Evolutionary conservation across 495 filamentous ascomycete species (phyloP).

Genomic region (Penicillium paradoxum): DNA sequence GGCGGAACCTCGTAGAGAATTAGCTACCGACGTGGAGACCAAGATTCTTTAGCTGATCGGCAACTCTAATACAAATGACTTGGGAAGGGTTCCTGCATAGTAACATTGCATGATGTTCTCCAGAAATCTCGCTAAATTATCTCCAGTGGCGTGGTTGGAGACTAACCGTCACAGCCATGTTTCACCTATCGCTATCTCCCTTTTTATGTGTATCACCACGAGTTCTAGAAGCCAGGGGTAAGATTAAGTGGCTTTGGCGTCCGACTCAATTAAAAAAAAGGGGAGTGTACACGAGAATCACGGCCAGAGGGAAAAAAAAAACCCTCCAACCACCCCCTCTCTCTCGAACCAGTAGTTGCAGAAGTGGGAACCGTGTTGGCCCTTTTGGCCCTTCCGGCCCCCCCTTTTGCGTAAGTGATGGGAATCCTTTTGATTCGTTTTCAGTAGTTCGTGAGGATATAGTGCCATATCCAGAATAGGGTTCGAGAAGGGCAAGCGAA

Average conservation of each 20-base stretch:
- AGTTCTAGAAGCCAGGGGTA: not conserved
- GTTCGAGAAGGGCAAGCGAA: not conserved
- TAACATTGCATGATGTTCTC: not conserved
- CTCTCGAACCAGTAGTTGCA: constrained; percentile 4
- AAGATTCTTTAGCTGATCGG: constrained; percentile 20
- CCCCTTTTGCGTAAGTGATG: not conserved
- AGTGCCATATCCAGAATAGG: not conserved
- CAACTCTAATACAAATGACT: constrained; percentile 20
- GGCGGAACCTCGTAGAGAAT: not conserved
- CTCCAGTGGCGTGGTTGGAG: constrained; percentile 11
- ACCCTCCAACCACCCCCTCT: too few relatives aligned
- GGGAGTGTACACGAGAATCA: not conserved
- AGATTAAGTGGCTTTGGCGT: constrained; percentile 6
- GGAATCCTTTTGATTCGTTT: constrained; percentile 1
- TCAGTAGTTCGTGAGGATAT: constrained; percentile 1
- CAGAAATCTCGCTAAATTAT: constrained; percentile 1
- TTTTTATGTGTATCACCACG: not conserved
- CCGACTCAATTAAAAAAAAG: constrained; percentile 4
- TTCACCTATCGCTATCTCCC: constrained; percentile 13
- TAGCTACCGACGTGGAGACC: constrained; percentile 19
- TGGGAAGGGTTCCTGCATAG: constrained; percentile 21
- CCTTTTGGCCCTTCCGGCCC: not conserved
- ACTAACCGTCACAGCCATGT: constrained; percentile 23
- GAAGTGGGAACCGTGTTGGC: not conserved
- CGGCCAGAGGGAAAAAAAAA: too few relatives aligned